These are phyloP conservation scores for Stagonosporopsis rhizophila DNA, from an alignment of 2,329 filamentous ascomycete genomes.

Conservation along the genomic window DNA sequence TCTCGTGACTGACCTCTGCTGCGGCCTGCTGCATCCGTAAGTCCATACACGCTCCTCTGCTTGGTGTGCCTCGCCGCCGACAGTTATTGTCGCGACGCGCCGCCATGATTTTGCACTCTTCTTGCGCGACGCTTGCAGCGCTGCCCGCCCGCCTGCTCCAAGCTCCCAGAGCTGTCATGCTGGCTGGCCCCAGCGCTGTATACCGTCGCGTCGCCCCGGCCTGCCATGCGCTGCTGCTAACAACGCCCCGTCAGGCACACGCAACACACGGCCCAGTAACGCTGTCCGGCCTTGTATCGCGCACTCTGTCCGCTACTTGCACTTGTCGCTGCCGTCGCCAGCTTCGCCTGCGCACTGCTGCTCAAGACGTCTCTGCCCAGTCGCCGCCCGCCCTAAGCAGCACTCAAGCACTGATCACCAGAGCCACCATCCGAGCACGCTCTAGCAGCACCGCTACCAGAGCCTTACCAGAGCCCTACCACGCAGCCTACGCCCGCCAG, in stretches of 20 bases:
- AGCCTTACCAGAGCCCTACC: too few relatives aligned
- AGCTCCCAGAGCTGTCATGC: slow-evolving; percentile 2
- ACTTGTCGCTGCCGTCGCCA: slow-evolving; percentile 23
- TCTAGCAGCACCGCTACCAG: slow-evolving; percentile 21
- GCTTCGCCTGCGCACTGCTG: slow-evolving; percentile 40
- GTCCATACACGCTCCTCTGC: slow-evolving; percentile 28
- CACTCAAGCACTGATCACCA: slow-evolving; percentile 23
- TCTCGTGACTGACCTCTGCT: slow-evolving; percentile 46
- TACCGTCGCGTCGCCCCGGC: slow-evolving; percentile 19
- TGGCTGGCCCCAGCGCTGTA: slow-evolving; percentile 13
- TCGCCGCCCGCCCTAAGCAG: slow-evolving; percentile 27
- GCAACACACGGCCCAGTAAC: slow-evolving; percentile 33
- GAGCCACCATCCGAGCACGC: slow-evolving; percentile 31
- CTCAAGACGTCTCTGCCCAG: slow-evolving; percentile 34
- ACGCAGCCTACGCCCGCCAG: slow-evolving; percentile 17
- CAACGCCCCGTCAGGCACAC: slow-evolving; percentile 27
- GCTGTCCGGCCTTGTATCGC: slow-evolving; percentile 31
- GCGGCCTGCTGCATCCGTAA: slow-evolving; percentile 46
- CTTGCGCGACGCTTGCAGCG: slow-evolving; percentile 13
- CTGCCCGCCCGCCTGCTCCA: slow-evolving; percentile 6
- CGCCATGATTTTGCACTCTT: slow-evolving; percentile 8
- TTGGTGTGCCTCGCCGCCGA: slow-evolving; percentile 18
- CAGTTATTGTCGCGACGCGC: slow-evolving; percentile 13
- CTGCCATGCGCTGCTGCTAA: slow-evolving; percentile 34
- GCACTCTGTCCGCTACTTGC: slow-evolving; percentile 28